Evolutionary conservation across 345 rosid species (phyloP).

Genomic region (Gynandropsis gynandra): DNA sequence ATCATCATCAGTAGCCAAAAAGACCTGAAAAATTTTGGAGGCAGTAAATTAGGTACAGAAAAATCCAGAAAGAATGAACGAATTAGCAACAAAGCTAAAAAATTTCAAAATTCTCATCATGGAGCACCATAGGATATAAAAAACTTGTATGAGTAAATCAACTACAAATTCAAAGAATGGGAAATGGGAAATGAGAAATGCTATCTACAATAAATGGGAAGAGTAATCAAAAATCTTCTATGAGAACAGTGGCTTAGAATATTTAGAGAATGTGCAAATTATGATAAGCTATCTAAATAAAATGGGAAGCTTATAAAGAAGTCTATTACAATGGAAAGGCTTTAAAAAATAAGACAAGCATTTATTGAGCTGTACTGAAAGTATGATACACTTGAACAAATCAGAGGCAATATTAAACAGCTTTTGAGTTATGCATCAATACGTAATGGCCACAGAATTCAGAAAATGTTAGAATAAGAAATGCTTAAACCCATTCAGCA

Average conservation of each 20-base stretch:
- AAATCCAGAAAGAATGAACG: constrained; percentile 8
- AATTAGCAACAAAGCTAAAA: too few relatives aligned
- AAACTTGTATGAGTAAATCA: too few relatives aligned
- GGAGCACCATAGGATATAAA: too few relatives aligned
- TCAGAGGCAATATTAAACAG: constrained; percentile 2
- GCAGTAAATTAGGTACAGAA: constrained; percentile 14
- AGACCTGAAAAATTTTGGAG: constrained; percentile 47
- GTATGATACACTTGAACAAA: neutral
- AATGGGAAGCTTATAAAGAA: neutral
- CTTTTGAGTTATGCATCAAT: constrained; percentile 7
- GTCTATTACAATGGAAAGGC: too few relatives aligned
- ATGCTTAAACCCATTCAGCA: constrained; percentile 18
- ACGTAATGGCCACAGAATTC: constrained; percentile 4
- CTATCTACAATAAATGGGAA: constrained; percentile 5
- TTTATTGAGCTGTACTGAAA: constrained; percentile 14
- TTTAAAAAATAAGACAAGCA: neutral
- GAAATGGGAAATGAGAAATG: constrained; percentile 8
- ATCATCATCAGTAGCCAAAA: constrained; percentile 80
- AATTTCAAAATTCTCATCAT: too few relatives aligned
- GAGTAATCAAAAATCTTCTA: neutral
- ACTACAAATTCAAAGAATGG: neutral
- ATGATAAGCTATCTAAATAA: constrained; percentile 17
- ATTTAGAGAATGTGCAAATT: constrained; percentile 8
- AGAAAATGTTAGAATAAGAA: constrained; percentile 18
- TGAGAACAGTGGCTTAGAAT: constrained; percentile 8